Evolutionary conservation across 2,329 filamentous ascomycete species (phyloP).

Genomic region (Curvularia spicifera): DNA sequence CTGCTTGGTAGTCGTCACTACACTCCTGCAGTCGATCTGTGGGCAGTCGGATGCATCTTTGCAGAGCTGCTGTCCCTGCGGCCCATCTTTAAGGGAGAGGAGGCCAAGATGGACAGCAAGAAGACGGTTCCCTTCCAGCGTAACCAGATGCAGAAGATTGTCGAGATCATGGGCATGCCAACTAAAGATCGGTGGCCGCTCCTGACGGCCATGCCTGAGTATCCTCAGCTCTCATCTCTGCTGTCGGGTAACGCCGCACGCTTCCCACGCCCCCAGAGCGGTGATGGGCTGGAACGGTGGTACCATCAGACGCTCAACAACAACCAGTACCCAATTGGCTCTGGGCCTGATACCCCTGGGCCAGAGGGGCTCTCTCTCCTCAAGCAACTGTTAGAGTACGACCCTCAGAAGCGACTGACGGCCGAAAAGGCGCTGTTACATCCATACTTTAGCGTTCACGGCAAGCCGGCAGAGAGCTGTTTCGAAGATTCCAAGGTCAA

Average conservation of each 20-base stretch:
- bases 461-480: constrained; percentile 76
- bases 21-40: constrained; percentile 94
- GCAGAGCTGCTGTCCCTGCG: constrained; percentile 88
- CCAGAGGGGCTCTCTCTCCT: constrained; percentile 82
- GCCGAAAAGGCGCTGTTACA: constrained; percentile 89
- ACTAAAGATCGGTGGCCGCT: constrained; percentile 89
- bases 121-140: constrained; percentile 97
- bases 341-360: constrained; percentile 49
- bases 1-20: constrained; percentile 94
- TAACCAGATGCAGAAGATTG: constrained; percentile 99
- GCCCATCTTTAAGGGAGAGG: constrained; percentile 97
- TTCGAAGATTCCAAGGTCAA: constrained; percentile 89
- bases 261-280: constrained; percentile 57
- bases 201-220: constrained; percentile 85
- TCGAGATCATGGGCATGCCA: constrained; percentile 92
- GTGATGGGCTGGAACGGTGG: constrained; percentile 70
- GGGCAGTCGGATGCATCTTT: constrained; percentile 98
- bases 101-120: constrained; percentile 98
- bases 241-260: constrained; percentile 53
- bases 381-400: constrained; percentile 85
- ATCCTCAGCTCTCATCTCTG: constrained; percentile 68
- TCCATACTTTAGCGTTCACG: constrained; percentile 74
- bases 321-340: constrained; percentile 53
- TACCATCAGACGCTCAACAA: constrained; percentile 57
- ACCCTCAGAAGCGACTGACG: constrained; percentile 85